Conservation (phyloP, 2,329 filamentous ascomycete genomes). For the Penicillium sp. region DNA sequence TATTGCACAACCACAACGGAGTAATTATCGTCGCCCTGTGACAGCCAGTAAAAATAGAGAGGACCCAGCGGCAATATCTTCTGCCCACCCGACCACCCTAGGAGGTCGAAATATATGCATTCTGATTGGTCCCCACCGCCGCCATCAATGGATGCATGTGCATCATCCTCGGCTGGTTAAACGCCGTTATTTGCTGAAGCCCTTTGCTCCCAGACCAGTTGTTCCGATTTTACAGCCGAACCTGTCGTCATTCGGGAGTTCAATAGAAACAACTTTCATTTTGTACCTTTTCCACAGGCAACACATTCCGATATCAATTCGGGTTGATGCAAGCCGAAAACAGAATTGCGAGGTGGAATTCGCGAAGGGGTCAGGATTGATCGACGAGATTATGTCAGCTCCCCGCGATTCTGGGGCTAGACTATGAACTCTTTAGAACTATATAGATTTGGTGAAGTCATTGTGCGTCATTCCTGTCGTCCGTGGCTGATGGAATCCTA, state of each 20-base stretch:
- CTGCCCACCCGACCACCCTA: constrained; percentile 23
- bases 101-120: constrained; percentile 10
- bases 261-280: not conserved
- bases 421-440: not conserved
- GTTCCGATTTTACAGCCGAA: constrained; percentile 13
- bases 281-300: not conserved
- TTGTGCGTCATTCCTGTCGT: constrained; percentile 20
- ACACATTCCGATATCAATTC: constrained; percentile 11
- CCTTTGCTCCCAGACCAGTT: not conserved
- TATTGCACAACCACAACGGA: constrained; percentile 10
- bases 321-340: constrained; percentile 14
- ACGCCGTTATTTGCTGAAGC: constrained; percentile 24
- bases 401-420: constrained; percentile 13
- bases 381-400: constrained; percentile 17
- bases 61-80: constrained; percentile 33
- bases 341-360: not conserved
- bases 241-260: constrained; percentile 12
- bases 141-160: constrained; percentile 16
- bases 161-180: constrained; percentile 28
- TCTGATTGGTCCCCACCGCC: constrained; percentile 28
- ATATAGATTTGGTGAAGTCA: constrained; percentile 19
- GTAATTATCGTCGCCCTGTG: constrained; percentile 10
- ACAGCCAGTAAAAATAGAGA: constrained; percentile 18
- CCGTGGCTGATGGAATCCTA: not conserved
- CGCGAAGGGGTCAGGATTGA: not conserved